Percentiles rank a stretch among this genome's conserved stretches.
Evolutionary conservation across 257 asterid genomes (phyloP).

Genomic region (Cruciata laevipes): DNA sequence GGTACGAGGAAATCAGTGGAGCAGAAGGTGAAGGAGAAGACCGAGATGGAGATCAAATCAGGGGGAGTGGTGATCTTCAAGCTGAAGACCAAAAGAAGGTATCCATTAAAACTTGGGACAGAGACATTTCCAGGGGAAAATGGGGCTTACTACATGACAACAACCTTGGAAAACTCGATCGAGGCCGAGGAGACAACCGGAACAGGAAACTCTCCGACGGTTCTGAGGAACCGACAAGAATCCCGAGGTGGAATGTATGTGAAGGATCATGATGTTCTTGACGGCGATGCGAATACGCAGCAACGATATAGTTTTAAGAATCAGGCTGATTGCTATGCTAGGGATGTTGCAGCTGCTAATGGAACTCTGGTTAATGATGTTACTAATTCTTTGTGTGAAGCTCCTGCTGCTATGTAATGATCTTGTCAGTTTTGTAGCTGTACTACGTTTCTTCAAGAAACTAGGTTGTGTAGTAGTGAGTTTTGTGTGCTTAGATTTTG

Average conservation of each 20-base stretch:
- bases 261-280: constrained; percentile 44
- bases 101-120: constrained; percentile 40
- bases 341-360: constrained; percentile 33
- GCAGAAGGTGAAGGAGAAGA: constrained; percentile 43
- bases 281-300: constrained; percentile 45
- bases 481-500: too few relatives aligned
- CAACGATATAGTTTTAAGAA: constrained; percentile 38
- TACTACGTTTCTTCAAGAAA: not conserved
- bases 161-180: constrained; percentile 38
- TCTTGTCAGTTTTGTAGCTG: constrained; percentile 2
- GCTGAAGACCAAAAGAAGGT: constrained; percentile 23
- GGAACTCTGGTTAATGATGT: constrained; percentile 35
- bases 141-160: constrained; percentile 27
- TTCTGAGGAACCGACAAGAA: constrained; percentile 33
- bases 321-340: constrained; percentile 35
- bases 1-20: constrained; percentile 44
- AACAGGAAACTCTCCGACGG: constrained; percentile 14
- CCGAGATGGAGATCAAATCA: constrained; percentile 26
- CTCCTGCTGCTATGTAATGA: constrained; percentile 4
- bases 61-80: constrained; percentile 5
- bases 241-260: constrained; percentile 65
- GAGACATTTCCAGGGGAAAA: constrained; percentile 27
- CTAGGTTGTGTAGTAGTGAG: not conserved
- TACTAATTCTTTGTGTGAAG: constrained; percentile 33
- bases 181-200: constrained; percentile 30